A percentile compares a stretch with the other conserved stretches of the same genome.
These are phyloP conservation scores for Santalum album DNA, from an alignment of 164 flowering plant genomes.

Conservation along the genomic window DNA sequence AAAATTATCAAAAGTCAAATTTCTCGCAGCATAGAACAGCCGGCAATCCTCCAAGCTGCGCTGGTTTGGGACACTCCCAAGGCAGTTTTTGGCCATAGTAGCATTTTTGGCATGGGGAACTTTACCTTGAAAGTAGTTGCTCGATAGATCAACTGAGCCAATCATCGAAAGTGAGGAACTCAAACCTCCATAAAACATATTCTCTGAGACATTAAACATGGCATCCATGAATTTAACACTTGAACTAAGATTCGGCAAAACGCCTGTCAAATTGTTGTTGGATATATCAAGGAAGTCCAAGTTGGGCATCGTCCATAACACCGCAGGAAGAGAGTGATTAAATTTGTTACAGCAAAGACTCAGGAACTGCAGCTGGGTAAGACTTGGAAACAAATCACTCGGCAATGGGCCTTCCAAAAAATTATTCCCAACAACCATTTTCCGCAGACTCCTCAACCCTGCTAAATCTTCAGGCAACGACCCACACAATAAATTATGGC, in stretches of 20 bases:
- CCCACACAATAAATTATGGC: conserved; percentile 32
- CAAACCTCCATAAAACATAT: conserved; percentile 35
- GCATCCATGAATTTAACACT: conserved; percentile 17
- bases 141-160: conserved; percentile 22
- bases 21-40: not conserved
- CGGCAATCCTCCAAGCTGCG: not conserved
- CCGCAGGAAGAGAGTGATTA: conserved; percentile 25
- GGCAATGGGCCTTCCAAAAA: conserved; percentile 26
- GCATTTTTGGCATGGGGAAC: not conserved
- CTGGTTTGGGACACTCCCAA: not conserved
- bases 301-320: conserved; percentile 22
- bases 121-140: conserved; percentile 36
- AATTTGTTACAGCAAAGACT: conserved; percentile 22
- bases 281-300: conserved; percentile 36
- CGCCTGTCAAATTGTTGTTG: conserved; percentile 32
- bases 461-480: conserved; percentile 27
- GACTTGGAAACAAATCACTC: conserved; percentile 14
- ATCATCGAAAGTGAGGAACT: conserved; percentile 19
- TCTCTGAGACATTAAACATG: conserved; percentile 27
- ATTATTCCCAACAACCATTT: conserved; percentile 23
- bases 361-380: conserved; percentile 25
- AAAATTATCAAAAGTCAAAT: not conserved
- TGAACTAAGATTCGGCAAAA: conserved; percentile 17
- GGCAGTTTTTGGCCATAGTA: not conserved
- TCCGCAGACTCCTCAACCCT: conserved; percentile 32